Conservation (phyloP, 2,329 filamentous ascomycete species). For the Penicillium sp. region DNA sequence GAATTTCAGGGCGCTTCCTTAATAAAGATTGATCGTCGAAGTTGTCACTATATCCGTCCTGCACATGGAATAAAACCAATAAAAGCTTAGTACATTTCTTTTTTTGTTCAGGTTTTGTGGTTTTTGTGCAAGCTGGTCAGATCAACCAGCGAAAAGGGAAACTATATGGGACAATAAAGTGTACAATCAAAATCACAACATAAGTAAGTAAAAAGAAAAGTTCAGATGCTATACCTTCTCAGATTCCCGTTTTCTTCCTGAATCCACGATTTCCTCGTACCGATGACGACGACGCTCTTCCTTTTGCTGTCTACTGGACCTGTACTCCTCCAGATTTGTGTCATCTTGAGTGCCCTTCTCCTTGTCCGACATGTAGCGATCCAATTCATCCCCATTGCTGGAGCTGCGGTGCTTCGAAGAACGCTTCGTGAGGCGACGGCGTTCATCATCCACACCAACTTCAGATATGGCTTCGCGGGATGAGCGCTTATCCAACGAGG, state of each 20-base stretch:
- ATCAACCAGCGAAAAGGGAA: slow-evolving; percentile 21
- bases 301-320: slow-evolving; percentile 33
- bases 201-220: slow-evolving; percentile 27
- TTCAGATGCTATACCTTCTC: slow-evolving; percentile 42
- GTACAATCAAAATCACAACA: slow-evolving; percentile 28
- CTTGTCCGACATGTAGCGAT: slow-evolving; percentile 47
- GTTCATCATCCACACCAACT: slow-evolving; percentile 36
- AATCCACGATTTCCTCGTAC: slow-evolving; percentile 39
- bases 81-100: slow-evolving; percentile 32
- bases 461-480: slow-evolving; percentile 39
- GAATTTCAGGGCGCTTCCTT: slow-evolving; percentile 61
- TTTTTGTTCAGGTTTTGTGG: slow-evolving; percentile 20
- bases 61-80: slow-evolving; percentile 30
- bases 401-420: slow-evolving; percentile 37
- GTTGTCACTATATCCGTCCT: slow-evolving; percentile 39
- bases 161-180: slow-evolving; percentile 29
- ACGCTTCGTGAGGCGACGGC: slow-evolving; percentile 48
- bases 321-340: slow-evolving; percentile 32
- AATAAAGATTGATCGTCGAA: slow-evolving; percentile 58
- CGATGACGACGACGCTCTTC: slow-evolving; percentile 37
- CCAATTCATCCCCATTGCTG: slow-evolving; percentile 43
- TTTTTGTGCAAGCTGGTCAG: slow-evolving; percentile 17
- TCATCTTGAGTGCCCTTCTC: slow-evolving; percentile 45
- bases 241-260: slow-evolving; percentile 29
- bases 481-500: slow-evolving; percentile 28